Evolutionary conservation across 192 early-diverging fungal species (phyloP), one percentile per base, ranked within the genome.

Genomic region (Funneliformis geosporum): DNA sequence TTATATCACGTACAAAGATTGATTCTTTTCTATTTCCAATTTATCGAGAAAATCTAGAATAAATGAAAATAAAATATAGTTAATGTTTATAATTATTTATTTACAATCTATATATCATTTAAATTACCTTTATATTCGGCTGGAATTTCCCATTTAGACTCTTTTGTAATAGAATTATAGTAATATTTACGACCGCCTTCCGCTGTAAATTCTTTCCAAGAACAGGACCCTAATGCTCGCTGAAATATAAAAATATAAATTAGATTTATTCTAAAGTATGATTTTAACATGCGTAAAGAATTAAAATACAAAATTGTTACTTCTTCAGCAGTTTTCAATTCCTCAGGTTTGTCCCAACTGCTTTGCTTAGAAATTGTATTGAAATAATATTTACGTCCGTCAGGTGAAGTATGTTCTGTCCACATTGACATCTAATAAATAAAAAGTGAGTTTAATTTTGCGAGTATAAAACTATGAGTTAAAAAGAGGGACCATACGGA

Each of bases 291-390:
- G n/a, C n/a, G n/a, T n/a, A n/a, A 23, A 73, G 27, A 27, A 23
- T 62, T 8, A 4, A 28, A 78, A 60, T 28, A 4, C 5, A n/a
- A n/a, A 16, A 59, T 71, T 42, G 25, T 33, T 83, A 82, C 85
- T 82, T 93, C 93, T 79, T 90, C 92, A 23, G 90, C 88, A 2
- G 95, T 93, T 82, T 95, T 94, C 7, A 97, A 85, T 79, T 93
- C 95, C 74, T 96, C 92, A 21, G 97, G 97, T 82, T 97, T 98
- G 68, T 99, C 94, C 97, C 97, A 99, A 2, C 89, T 91, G 40
- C 92, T 96, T 69, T 88, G 85, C 75, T 90, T 89, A 21, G 96
- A 96, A 4, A 82, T 79, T 23, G 86, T 85, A 81, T 99, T 96
- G 84, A 87, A 95, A 83, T 93, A 98, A 85, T 99, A 98, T 11